Base-by-base conservation (phyloP, 2,329 filamentous ascomycete genomes). In the Microcyclosporella mali region DNA sequence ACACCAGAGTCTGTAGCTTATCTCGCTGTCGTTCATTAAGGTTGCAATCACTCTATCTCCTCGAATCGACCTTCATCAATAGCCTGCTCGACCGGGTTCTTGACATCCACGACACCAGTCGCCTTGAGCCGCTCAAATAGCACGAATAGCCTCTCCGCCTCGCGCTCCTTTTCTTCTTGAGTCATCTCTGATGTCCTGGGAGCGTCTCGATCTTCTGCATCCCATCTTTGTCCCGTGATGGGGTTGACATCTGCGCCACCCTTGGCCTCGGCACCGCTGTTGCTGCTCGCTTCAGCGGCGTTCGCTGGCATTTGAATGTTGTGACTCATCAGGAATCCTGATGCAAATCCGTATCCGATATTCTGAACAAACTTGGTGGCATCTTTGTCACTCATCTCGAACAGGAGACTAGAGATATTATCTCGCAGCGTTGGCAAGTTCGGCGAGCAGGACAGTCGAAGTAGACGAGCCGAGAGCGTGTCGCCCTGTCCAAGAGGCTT, bases 301-400 rank as follows among this genome's bases (percentile, higher is more conserved):
- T 74, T 81, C 45, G 81, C 73, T 0, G 88, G 87, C 16, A 95
- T 72, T 0, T 82, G 74, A 10, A 97, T 80, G 42, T 92, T 86
- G 49, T 90, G 85, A 50, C 85, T 83, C 68, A 89, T 83, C 12
- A 98, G 70, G 61, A 92, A 95, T 0, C 92, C 92, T 0, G 88
- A 86, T 0, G 92, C 92, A 59, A 86, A 95, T 0, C 92, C 92
- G 60, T 95, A 98, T 0, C 92, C 92, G 10, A 98, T 86, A 54
- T 95, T 95, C 39, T 85, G 76, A 1, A 97, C 85, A 58, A 95
- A 92, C 21, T 74, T 84, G 12, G 75, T 77, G 0, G 89, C 78
- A 56, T 95, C 82, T 55, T 82, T 85, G 51, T 83, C 84, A 0
- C 88, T 95, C 19, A 97, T 73, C 51, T 94, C 85, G 61, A 94